These are phyloP conservation scores for Nymphaea colorata DNA, from an alignment of 164 flowering plant genomes.

Conservation along the genomic window DNA sequence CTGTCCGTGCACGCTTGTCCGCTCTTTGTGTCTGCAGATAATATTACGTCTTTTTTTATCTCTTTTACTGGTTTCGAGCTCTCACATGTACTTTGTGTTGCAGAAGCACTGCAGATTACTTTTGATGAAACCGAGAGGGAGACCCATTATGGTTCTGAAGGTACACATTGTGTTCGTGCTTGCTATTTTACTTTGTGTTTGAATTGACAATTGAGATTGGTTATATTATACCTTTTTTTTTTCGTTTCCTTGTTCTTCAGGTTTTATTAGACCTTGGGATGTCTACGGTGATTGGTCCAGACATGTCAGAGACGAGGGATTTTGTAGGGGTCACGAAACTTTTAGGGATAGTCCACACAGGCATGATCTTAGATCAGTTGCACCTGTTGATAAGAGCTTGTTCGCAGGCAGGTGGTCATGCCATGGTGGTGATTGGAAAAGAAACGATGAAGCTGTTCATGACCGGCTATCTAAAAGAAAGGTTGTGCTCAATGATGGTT, in stretches of 20 bases:
- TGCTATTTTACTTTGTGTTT: not conserved
- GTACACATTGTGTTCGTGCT: constrained; percentile 19
- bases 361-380: constrained; percentile 23
- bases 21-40: not conserved
- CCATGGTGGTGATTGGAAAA: constrained; percentile 97
- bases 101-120: constrained; percentile 62
- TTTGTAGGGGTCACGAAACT: constrained; percentile 17
- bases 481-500: constrained; percentile 79
- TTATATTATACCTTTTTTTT: not conserved
- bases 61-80: not conserved
- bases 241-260: constrained; percentile 15
- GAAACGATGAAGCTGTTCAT: constrained; percentile 57
- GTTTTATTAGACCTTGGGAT: constrained; percentile 18
- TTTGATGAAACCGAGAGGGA: constrained; percentile 48
- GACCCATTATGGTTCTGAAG: constrained; percentile 37
- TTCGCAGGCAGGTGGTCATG: constrained; percentile 75
- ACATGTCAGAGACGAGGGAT: constrained; percentile 23
- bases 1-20: not conserved
- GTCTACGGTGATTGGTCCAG: constrained; percentile 17
- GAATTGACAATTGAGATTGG: not conserved
- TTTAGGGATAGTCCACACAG: constrained; percentile 17
- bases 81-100: constrained; percentile 8
- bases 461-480: constrained; percentile 57
- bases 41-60: not conserved
- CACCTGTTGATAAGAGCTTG: constrained; percentile 29